Conservation (phyloP, 2,329 filamentous ascomycete genomes). For the Clonostachys solani region DNA sequence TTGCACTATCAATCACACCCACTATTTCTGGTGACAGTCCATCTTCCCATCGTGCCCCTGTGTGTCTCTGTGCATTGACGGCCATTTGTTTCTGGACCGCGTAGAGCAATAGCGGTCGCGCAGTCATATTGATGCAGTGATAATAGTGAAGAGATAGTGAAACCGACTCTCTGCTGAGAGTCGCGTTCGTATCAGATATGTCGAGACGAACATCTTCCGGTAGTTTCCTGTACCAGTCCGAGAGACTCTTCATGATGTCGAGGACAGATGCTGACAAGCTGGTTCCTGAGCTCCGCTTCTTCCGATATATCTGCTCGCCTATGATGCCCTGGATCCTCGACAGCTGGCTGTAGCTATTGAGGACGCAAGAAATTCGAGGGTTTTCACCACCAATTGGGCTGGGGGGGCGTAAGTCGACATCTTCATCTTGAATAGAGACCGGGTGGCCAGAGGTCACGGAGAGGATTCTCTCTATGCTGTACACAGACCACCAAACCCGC, state of each 20-base stretch:
- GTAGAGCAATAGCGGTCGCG: conserved; percentile 46
- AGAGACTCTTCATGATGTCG: neutral
- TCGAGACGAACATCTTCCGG: neutral
- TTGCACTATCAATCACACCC: conserved; percentile 46
- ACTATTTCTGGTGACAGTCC: conserved; percentile 43
- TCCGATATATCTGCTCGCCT: conserved; percentile 2
- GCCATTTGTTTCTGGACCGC: conserved; percentile 44
- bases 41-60: conserved; percentile 6
- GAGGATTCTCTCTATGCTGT: conserved; percentile 48
- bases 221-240: neutral
- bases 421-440: conserved; percentile 48
- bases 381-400: neutral
- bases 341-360: conserved; percentile 46
- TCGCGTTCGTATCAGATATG: neutral
- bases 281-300: conserved; percentile 1
- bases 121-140: conserved; percentile 54
- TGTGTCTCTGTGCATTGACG: conserved; percentile 5
- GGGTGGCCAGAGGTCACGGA: conserved; percentile 51
- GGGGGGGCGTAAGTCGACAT: conserved; percentile 35
- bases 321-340: conserved; percentile 31
- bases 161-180: neutral
- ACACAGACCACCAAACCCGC: conserved; percentile 52
- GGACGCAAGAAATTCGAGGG: conserved; percentile 31
- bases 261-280: conserved; percentile 3
- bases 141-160: conserved; percentile 37